phyloP scores from a whole-genome alignment of 2,329 filamentous ascomycete species.

The Nemania sp. region DNA sequence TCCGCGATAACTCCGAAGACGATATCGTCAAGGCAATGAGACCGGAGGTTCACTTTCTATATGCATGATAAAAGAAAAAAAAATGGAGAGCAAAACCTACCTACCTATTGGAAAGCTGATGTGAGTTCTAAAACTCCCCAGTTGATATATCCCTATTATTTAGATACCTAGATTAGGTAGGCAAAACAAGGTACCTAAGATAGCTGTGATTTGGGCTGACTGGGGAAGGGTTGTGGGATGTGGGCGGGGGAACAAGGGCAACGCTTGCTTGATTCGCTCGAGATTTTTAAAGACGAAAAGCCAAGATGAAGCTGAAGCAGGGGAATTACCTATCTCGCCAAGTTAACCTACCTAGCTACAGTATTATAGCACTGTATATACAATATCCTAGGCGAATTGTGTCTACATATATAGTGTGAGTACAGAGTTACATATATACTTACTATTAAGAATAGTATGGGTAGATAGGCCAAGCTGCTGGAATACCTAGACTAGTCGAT shows the following conservation, averaged over 20 bases:
- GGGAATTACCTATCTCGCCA: slow-evolving; percentile 11
- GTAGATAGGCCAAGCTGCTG: no score
- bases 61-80: no score
- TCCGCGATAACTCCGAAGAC: slow-evolving; percentile 3
- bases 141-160: background rate
- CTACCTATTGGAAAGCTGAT: background rate
- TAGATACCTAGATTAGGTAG: background rate
- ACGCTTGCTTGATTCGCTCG: slow-evolving; percentile 14
- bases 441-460: no score
- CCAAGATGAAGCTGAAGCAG: slow-evolving; percentile 31
- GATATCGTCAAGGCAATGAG: background rate
- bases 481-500: no score
- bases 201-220: slow-evolving; percentile 14
- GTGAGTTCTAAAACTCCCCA: background rate
- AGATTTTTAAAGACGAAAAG: slow-evolving; percentile 23
- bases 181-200: background rate
- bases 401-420: no score
- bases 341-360: background rate
- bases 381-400: background rate
- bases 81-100: background rate
- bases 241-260: slow-evolving; percentile 2
- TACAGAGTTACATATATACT: no score
- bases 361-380: background rate
- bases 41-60: background rate
- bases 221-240: slow-evolving; percentile 5